A percentile compares a stretch with the other conserved stretches of the same genome.
Conservation (phyloP, 768 basidiomycete species). For the Calvatia gigantea region DNA sequence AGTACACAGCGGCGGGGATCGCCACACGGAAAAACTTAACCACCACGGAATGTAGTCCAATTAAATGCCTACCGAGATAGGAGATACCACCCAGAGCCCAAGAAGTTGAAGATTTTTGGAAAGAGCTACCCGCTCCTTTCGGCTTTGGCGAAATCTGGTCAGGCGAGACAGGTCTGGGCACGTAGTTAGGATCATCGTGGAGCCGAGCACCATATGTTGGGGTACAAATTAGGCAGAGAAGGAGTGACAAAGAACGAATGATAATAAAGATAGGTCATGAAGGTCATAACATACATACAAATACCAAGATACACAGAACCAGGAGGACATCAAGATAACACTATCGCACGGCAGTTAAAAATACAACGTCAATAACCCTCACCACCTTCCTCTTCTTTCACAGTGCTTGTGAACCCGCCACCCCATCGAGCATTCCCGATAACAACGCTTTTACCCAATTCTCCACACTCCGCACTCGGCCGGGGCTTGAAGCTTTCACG, state of each 20-base stretch:
- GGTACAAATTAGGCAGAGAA: background rate
- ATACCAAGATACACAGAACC: slow-evolving; percentile 6
- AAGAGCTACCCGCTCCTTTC: too few relatives aligned
- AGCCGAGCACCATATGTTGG: background rate
- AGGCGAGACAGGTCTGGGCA: too few relatives aligned
- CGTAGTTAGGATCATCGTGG: too few relatives aligned
- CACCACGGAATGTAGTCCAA: too few relatives aligned
- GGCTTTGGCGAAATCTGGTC: too few relatives aligned
- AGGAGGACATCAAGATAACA: slow-evolving; percentile 11
- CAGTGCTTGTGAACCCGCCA: slow-evolving; percentile 31
- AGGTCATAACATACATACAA: slow-evolving; percentile 10
- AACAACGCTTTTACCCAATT: slow-evolving; percentile 24
- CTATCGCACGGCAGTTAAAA: slow-evolving; percentile 14
- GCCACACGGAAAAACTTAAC: too few relatives aligned
- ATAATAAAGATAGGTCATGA: slow-evolving; percentile 7
- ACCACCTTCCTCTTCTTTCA: slow-evolving; percentile 47
- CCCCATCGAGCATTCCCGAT: slow-evolving; percentile 25
- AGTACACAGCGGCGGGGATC: too few relatives aligned
- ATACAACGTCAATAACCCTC: slow-evolving; percentile 31
- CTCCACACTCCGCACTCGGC: slow-evolving; percentile 58
- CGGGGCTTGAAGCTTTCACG: slow-evolving; percentile 85
- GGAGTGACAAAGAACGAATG: background rate
- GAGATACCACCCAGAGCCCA: too few relatives aligned
- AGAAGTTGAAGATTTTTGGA: too few relatives aligned
- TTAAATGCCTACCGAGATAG: too few relatives aligned